Evolutionary conservation across 2,329 filamentous ascomycete species (phyloP).

Genomic region (Endoconidiophora polonica): DNA sequence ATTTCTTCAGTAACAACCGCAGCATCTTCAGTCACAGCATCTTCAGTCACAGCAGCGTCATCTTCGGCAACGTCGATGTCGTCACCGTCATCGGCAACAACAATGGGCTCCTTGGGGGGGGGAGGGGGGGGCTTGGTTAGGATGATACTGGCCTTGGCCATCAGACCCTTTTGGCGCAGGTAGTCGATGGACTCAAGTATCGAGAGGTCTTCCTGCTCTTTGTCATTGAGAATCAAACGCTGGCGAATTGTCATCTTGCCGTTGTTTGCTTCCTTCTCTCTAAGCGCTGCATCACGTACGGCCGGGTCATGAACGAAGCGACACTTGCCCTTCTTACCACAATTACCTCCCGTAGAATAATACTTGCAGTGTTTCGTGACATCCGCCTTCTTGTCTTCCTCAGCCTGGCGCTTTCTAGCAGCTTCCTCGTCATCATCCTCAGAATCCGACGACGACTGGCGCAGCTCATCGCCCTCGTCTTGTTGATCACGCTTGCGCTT

Average conservation of each 20-base stretch:
- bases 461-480: conserved; percentile 50
- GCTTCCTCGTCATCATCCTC: conserved; percentile 33
- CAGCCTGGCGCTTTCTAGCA: conserved; percentile 15
- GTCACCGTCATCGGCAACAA: conserved; percentile 12
- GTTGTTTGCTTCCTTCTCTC: conserved; percentile 47
- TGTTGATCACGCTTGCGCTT: conserved; percentile 53
- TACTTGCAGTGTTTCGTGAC: conserved; percentile 54
- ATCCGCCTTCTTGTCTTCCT: conserved; percentile 35
- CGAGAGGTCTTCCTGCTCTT: conserved; percentile 49
- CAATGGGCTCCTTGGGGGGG: neutral
- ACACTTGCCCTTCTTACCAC: conserved; percentile 60
- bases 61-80: neutral
- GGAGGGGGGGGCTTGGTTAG: conserved; percentile 8
- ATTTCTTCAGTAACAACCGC: neutral
- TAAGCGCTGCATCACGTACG: conserved; percentile 44
- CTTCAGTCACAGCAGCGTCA: neutral
- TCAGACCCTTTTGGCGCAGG: conserved; percentile 41
- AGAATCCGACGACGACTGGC: conserved; percentile 30
- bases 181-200: conserved; percentile 51
- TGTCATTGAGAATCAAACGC: conserved; percentile 48
- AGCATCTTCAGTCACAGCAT: neutral
- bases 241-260: conserved; percentile 50
- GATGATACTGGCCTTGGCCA: conserved; percentile 20
- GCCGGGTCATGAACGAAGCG: conserved; percentile 52
- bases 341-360: conserved; percentile 50